Evolutionary conservation across 164 flowering plant genomes (phyloP).

Genomic region (Malania oleifera): DNA sequence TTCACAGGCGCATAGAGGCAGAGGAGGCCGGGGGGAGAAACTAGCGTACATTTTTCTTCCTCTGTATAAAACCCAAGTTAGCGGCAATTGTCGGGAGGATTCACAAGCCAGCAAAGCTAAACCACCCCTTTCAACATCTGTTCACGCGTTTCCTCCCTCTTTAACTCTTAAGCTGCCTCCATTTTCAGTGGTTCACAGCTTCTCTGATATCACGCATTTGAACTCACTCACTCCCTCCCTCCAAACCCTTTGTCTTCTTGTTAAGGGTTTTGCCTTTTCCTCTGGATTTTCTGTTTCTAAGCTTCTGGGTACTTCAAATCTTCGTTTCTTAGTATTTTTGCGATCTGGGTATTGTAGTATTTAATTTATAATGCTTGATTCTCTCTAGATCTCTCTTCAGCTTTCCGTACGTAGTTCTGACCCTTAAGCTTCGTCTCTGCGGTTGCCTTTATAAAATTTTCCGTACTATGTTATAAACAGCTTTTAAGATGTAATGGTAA

Average conservation of each 20-base stretch:
- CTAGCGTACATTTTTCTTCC: background rate
- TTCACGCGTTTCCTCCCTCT: constrained; percentile 16
- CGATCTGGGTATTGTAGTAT: constrained; percentile 2
- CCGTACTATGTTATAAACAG: constrained; percentile 1
- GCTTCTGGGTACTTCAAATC: constrained; percentile 2
- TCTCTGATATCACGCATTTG: too few relatives aligned
- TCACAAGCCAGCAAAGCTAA: constrained; percentile 19
- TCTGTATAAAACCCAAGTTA: constrained; percentile 6
- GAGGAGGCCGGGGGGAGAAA: background rate
- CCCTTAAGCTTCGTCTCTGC: background rate
- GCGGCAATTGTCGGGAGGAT: constrained; percentile 27
- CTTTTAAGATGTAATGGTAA: constrained; percentile 11
- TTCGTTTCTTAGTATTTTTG: background rate
- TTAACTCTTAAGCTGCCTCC: background rate
- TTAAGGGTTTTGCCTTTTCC: too few relatives aligned
- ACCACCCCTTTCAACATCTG: constrained; percentile 4
- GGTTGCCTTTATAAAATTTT: background rate
- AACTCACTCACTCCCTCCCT: too few relatives aligned
- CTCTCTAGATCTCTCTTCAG: too few relatives aligned
- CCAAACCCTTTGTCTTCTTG: too few relatives aligned
- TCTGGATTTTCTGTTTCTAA: background rate
- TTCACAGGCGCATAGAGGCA: too few relatives aligned
- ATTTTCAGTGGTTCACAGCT: background rate
- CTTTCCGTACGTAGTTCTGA: background rate
- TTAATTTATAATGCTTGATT: too few relatives aligned